Evolutionary conservation across 1,139 yeast genomes (phyloP).

Genomic region (Chernovozyma sophiae-reginae): DNA sequence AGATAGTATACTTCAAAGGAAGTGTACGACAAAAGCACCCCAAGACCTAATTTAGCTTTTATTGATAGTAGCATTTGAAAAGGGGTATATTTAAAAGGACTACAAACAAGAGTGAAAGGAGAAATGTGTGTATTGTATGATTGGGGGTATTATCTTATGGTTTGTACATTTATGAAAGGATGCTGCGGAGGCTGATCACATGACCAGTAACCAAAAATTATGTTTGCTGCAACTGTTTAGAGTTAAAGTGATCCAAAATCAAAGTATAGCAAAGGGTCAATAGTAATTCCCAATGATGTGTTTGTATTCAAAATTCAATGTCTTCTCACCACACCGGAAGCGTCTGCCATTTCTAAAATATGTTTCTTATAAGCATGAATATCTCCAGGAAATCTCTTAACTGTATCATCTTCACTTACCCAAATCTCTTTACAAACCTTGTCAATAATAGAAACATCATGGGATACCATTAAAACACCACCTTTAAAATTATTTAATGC

Average conservation of each 20-base stretch:
- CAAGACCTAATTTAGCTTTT: slow-evolving; percentile 44
- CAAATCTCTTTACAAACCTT: slow-evolving; percentile 89
- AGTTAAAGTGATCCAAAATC: too few species aligned
- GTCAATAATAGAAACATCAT: slow-evolving; percentile 88
- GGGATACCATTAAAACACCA: slow-evolving; percentile 96
- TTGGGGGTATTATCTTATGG: too few species aligned
- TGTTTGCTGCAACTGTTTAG: too few species aligned
- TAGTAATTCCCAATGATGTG: too few species aligned
- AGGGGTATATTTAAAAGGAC: too few species aligned
- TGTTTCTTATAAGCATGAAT: slow-evolving; percentile 89
- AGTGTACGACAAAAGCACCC: slow-evolving; percentile 59
- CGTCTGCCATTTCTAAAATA: slow-evolving; percentile 71
- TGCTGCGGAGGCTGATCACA: too few species aligned
- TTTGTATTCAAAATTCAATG: slow-evolving; percentile 40
- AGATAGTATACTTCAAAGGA: slow-evolving; percentile 66
- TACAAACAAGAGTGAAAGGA: too few species aligned
- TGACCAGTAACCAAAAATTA: too few species aligned
- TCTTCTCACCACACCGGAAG: slow-evolving; percentile 82
- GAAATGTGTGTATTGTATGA: too few species aligned
- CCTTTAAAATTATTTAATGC: slow-evolving; percentile 88
- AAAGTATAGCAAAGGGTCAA: too few species aligned
- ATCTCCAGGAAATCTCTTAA: slow-evolving; percentile 73
- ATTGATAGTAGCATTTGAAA: slow-evolving; percentile 14
- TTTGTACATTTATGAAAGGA: too few species aligned
- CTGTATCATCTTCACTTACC: slow-evolving; percentile 87